Conservation (phyloP, 805 yeast genomes). For the Allodekkera sacchari region DNA sequence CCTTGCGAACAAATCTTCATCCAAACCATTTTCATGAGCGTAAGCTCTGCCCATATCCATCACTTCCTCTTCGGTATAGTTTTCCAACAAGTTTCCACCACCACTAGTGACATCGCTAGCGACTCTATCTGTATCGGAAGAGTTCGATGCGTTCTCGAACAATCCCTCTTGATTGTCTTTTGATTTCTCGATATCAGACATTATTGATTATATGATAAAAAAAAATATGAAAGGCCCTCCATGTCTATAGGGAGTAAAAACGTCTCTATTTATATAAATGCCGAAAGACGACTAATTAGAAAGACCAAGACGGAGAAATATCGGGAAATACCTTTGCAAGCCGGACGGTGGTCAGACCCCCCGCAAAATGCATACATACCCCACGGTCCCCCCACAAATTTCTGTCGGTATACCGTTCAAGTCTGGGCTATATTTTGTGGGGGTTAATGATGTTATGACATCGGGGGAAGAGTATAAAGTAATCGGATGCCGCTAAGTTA, state of each 20-base stretch:
- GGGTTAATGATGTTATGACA: too few species aligned
- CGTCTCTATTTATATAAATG: background rate
- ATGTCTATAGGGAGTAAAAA: background rate
- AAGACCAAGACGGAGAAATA: too few species aligned
- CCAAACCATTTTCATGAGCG: conserved; percentile 48
- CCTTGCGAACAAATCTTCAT: conserved; percentile 49
- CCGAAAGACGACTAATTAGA: background rate
- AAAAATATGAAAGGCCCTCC: too few species aligned
- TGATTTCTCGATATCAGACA: background rate
- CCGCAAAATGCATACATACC: too few species aligned
- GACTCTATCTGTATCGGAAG: background rate
- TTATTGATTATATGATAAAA: background rate
- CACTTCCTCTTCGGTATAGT: conserved; percentile 51
- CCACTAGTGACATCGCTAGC: background rate
- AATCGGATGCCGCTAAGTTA: too few species aligned
- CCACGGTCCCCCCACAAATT: too few species aligned
- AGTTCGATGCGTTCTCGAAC: conserved; percentile 1
- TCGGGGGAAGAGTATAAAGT: too few species aligned
- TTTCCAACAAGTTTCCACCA: background rate
- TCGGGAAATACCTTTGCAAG: too few species aligned
- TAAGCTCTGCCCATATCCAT: conserved; percentile 64
- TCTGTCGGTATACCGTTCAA: too few species aligned
- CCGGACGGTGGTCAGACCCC: too few species aligned
- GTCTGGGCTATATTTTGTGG: too few species aligned
- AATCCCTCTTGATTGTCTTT: conserved; percentile 1